phyloP scores from a whole-genome alignment of 495 filamentous ascomycete species.

The Penicillium pulvis region DNA sequence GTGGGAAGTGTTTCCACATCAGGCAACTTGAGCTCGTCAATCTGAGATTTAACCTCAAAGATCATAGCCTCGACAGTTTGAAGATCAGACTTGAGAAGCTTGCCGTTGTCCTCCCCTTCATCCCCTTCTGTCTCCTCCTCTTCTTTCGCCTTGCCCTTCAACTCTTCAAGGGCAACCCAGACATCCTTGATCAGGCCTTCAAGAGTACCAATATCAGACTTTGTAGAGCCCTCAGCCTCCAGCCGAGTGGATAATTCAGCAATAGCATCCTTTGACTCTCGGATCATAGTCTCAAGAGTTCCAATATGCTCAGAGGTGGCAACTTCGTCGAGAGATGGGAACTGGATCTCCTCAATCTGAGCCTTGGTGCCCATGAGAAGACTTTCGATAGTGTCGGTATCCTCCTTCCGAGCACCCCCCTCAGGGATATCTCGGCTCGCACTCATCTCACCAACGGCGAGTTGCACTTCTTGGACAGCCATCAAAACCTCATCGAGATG shows the following conservation, averaged over 20 bases:
- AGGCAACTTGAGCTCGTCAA: conserved; percentile 69
- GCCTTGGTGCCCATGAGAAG: conserved; percentile 83
- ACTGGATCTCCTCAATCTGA: conserved; percentile 73
- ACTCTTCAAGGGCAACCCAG: conserved; percentile 70
- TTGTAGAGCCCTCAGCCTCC: conserved; percentile 64
- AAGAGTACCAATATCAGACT: conserved; percentile 74
- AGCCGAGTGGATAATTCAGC: conserved; percentile 57
- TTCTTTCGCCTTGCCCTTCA: conserved; percentile 59
- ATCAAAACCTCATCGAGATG: conserved; percentile 63
- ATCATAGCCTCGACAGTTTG: conserved; percentile 77
- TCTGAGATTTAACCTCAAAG: conserved; percentile 73
- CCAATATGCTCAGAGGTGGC: conserved; percentile 78
- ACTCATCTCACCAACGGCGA: conserved; percentile 50
- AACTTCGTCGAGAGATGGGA: conserved; percentile 59
- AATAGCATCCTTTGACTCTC: conserved; percentile 71
- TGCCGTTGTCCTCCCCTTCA: conserved; percentile 52
- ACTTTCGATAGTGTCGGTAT: conserved; percentile 85
- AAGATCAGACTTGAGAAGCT: conserved; percentile 74
- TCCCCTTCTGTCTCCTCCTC: conserved; percentile 59
- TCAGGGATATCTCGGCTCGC: conserved; percentile 34
- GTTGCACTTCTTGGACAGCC: conserved; percentile 60
- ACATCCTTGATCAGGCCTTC: conserved; percentile 77
- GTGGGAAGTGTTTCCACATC: conserved; percentile 64
- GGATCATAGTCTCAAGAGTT: conserved; percentile 66
- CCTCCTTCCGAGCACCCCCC: conserved; percentile 63